Evolutionary conservation across 257 asterid genomes (phyloP).

Genomic region (Nicotiana noctiflora): DNA sequence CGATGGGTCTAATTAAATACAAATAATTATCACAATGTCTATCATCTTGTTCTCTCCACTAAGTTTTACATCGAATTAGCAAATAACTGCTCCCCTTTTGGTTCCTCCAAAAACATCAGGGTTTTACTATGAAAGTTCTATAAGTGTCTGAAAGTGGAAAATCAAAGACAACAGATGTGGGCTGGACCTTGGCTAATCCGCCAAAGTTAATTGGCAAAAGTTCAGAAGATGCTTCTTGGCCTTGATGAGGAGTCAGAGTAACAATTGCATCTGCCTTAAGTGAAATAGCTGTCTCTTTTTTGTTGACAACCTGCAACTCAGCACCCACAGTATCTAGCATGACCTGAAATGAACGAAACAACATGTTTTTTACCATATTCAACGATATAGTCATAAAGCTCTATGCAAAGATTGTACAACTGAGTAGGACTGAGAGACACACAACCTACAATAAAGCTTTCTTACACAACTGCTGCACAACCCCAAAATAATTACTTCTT

Average conservation of each 20-base stretch:
- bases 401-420: not conserved
- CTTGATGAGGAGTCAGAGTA: constrained; percentile 60
- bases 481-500: not conserved
- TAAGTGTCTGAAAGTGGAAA: not conserved
- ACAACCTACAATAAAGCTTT: not conserved
- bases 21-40: not conserved
- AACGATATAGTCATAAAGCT: not conserved
- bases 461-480: not conserved
- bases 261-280: constrained; percentile 55
- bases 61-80: not conserved
- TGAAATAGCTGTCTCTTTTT: constrained; percentile 49
- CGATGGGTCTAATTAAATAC: not conserved
- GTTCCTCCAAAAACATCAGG: not conserved
- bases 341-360: constrained; percentile 37
- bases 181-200: constrained; percentile 57
- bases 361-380: not conserved
- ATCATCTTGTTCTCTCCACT: not conserved
- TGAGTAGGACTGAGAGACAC: not conserved
- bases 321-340: constrained; percentile 81
- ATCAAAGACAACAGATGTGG: not conserved
- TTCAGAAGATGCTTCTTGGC: constrained; percentile 58
- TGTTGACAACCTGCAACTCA: constrained; percentile 71
- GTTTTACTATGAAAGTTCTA: not conserved
- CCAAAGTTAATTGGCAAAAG: constrained; percentile 64
- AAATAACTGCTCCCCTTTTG: not conserved